Conservation (phyloP, 2,329 filamentous ascomycete genomes). For the Fusarium sp. region DNA sequence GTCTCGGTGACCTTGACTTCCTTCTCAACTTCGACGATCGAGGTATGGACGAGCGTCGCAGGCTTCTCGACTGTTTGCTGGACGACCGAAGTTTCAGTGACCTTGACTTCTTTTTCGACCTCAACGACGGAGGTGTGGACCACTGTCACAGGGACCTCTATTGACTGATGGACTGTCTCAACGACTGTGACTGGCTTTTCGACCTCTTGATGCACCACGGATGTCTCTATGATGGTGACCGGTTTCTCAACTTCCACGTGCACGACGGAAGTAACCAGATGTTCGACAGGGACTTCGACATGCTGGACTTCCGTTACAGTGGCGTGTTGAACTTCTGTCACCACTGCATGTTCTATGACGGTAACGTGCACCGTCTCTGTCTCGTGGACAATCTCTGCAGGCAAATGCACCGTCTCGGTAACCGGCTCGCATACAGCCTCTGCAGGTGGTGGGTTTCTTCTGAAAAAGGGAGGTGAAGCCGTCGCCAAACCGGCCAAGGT, state of each 20-base stretch:
- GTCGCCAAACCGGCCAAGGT: constrained; percentile 27
- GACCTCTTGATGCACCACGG: constrained; percentile 24
- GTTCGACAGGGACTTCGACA: constrained; percentile 1
- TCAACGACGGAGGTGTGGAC: constrained; percentile 20
- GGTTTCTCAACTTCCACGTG: constrained; percentile 29
- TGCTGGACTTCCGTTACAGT: constrained; percentile 8
- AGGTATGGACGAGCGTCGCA: constrained; percentile 21
- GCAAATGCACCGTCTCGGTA: constrained; percentile 29
- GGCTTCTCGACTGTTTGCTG: constrained; percentile 25
- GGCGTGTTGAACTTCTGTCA: constrained; percentile 23
- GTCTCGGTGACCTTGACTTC: constrained; percentile 3
- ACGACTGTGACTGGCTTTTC: constrained; percentile 27
- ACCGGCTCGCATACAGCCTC: constrained; percentile 30
- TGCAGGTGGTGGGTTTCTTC: constrained; percentile 23
- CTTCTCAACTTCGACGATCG: constrained; percentile 17
- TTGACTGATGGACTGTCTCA: constrained; percentile 16
- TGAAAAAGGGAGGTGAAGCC: constrained; percentile 31
- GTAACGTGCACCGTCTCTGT: constrained; percentile 11
- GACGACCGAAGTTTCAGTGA: constrained; percentile 24
- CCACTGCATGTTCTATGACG: constrained; percentile 14
- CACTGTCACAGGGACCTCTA: constrained; percentile 23
- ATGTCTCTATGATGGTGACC: constrained; percentile 22
- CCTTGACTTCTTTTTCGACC: constrained; percentile 17
- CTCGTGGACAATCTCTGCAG: constrained; percentile 19
- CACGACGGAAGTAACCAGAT: constrained; percentile 11